Evolutionary conservation across 257 asterid genomes (phyloP).

Genomic region (Cordia subcordata): DNA sequence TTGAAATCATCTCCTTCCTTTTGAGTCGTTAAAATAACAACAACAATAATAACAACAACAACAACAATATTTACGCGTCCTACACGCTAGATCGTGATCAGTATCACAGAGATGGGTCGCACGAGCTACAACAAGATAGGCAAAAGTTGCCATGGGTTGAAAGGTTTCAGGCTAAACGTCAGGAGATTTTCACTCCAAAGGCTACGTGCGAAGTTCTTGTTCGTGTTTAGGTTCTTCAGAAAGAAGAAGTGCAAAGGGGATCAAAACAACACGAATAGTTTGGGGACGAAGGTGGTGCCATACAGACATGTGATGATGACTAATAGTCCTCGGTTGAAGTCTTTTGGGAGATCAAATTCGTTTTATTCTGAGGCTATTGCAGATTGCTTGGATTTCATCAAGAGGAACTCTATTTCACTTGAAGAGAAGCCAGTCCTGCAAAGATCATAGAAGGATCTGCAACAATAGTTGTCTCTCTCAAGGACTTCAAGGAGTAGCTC

Average conservation of each 20-base stretch:
- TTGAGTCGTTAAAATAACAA: slow-evolving; percentile 1
- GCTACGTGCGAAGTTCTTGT: slow-evolving; percentile 30
- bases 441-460: slow-evolving; percentile 1
- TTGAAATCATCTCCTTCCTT: slow-evolving; percentile 9
- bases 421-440: slow-evolving; percentile 42
- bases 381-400: slow-evolving; percentile 56
- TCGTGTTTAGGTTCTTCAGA: slow-evolving; percentile 22
- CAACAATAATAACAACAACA: too few species aligned
- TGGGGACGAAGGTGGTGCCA: slow-evolving; percentile 7
- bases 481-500: too few species aligned
- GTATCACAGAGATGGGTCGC: slow-evolving; percentile 5
- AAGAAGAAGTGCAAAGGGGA: slow-evolving; percentile 5
- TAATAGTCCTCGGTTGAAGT: slow-evolving; percentile 16
- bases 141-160: slow-evolving; percentile 22
- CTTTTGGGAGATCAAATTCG: slow-evolving; percentile 39
- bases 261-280: not conserved
- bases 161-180: slow-evolving; percentile 37
- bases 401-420: slow-evolving; percentile 43
- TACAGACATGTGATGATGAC: not conserved
- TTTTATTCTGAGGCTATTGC: slow-evolving; percentile 56
- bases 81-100: too few species aligned
- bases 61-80: not conserved
- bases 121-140: slow-evolving; percentile 36
- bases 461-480: too few species aligned
- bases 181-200: slow-evolving; percentile 36